Conservation (phyloP, 148 eudicot species). For the Camellia lanceoleosa region DNA sequence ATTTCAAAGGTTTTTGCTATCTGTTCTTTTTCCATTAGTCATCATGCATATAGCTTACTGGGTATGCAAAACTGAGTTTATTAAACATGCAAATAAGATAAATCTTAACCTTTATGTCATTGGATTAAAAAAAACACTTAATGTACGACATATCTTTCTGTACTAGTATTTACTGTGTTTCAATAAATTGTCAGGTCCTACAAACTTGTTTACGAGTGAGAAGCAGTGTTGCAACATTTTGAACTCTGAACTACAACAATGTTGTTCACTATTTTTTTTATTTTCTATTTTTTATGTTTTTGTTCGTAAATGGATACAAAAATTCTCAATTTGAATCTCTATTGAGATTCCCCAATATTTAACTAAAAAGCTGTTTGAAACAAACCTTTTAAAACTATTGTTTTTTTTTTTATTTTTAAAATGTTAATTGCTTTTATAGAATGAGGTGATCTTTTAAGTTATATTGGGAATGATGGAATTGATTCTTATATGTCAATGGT, state of each 20-base stretch:
- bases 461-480: background rate
- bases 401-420: background rate
- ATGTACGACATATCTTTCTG: background rate
- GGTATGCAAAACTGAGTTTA: background rate
- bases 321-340: background rate
- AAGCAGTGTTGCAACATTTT: background rate
- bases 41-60: conserved; percentile 6
- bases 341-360: background rate
- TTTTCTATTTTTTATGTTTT: background rate
- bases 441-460: background rate
- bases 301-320: background rate
- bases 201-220: background rate
- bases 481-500: background rate
- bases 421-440: background rate
- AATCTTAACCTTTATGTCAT: background rate
- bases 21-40: conserved; percentile 2
- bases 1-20: conserved; percentile 52
- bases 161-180: conserved; percentile 1
- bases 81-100: conserved; percentile 1
- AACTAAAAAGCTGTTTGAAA: background rate
- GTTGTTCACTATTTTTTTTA: background rate
- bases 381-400: background rate
- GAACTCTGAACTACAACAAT: background rate
- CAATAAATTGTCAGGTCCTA: background rate
- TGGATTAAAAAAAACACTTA: background rate